Evolutionary conservation across 176 grass and related monocot genomes (phyloP), one percentile per base, ranked within the genome.

Genomic region (Aegilops sharonensis): DNA sequence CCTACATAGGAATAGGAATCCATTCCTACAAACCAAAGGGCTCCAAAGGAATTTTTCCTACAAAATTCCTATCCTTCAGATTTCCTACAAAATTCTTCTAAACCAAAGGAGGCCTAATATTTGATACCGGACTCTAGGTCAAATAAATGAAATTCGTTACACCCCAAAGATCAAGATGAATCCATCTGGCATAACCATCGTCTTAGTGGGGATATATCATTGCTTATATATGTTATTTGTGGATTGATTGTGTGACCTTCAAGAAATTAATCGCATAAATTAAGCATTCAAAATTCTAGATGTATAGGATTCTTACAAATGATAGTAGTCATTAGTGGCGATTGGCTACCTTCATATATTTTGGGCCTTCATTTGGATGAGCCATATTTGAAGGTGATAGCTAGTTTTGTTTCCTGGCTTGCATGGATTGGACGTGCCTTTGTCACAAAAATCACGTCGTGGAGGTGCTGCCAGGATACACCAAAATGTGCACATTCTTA

Each of bases 251-350:
- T 72, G 68, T 72, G 36, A 9, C 20, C 36, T 72, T 72, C 36
- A 72, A 42, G 9, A 72, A 72, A 72, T 71, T 71, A 35, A 40
- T 39, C 21, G 9, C 34, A 39, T 71, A 71, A 39, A 71, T n/a
- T n/a, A 71, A 65, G 17, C 17, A 66, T 45, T 30, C 54, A 31
- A 24, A 30, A 36, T 45, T 45, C 21, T 80, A 39, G 27, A 81
- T 75, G 68, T 25, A 42, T 18, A 62, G 30, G 18, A 35, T 72
- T 63, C 40, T 87, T 82, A 64, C 13, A 81, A 87, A 75, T 81
- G 20, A 5, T 75, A 31, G 74, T 18, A 54, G 17, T 77, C 23
- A 52, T 20, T 42, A 56, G 65, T 75, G 43, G 4, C n/a, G n/a
- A 30, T 66, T 27, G 39, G 43, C 43, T 47, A 34, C 61, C 31